Conservation (phyloP, 768 basidiomycete species). For the Mycena crocata region DNA sequence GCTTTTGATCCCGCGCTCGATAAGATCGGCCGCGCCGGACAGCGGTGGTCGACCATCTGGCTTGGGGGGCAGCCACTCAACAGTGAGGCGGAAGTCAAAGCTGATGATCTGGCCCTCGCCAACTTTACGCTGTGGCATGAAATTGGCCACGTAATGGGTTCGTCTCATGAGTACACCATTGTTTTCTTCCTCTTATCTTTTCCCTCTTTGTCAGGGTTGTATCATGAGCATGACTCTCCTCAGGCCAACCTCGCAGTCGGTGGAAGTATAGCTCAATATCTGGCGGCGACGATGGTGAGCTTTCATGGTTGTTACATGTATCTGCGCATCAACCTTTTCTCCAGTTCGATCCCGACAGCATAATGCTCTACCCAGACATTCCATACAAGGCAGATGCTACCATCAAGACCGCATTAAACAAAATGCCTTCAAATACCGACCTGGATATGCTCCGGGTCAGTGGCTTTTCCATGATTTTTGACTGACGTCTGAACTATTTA, state of each 20-base stretch:
- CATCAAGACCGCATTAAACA: background rate
- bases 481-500: too few relatives aligned
- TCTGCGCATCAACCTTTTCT: background rate
- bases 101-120: background rate
- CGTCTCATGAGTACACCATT: background rate
- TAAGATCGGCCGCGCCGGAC: background rate
- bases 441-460: background rate
- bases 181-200: too few relatives aligned
- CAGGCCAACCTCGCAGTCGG: background rate
- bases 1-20: background rate
- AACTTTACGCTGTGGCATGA: constrained; percentile 18
- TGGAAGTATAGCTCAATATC: background rate
- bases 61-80: background rate
- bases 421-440: constrained; percentile 1
- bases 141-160: constrained; percentile 4
- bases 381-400: background rate
- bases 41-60: background rate
- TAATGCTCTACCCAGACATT: constrained; percentile 12
- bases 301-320: background rate
- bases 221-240: background rate
- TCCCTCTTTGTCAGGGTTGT: too few relatives aligned
- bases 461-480: too few relatives aligned
- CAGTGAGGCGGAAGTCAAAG: background rate
- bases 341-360: constrained; percentile 15
- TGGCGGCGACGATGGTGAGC: background rate